phyloP scores from a whole-genome alignment of 345 rosid genomes.

The Gossypium rotundifolium region DNA sequence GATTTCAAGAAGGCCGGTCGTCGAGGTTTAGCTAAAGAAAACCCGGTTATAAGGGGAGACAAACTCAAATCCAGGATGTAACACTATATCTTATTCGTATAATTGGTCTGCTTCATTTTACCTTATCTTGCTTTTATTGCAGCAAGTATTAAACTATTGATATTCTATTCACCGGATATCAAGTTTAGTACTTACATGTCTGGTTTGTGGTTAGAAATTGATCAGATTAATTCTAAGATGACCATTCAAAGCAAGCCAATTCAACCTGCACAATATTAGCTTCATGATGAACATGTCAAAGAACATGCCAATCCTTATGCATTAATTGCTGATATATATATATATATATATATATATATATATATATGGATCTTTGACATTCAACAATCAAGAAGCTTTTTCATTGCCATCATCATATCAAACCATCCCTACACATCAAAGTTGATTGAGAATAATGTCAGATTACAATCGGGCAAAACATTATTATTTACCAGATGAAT shows the following conservation, averaged over 20 bases:
- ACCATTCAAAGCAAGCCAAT: neutral
- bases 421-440: too few species aligned
- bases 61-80: neutral
- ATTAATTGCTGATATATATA: neutral
- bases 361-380: too few species aligned
- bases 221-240: neutral
- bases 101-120: neutral
- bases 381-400: too few species aligned
- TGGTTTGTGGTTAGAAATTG: neutral
- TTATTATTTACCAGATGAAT: too few species aligned
- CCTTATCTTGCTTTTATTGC: neutral
- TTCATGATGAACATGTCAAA: neutral
- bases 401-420: too few species aligned
- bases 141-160: neutral
- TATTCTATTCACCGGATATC: neutral
- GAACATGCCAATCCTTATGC: neutral
- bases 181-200: neutral
- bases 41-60: neutral
- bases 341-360: too few species aligned
- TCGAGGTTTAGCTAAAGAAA: neutral
- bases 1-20: conserved; percentile 3
- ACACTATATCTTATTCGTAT: neutral
- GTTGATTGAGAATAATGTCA: too few species aligned
- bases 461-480: too few species aligned
- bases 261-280: neutral